phyloP scores from a whole-genome alignment of 371 early-diverging fungal genomes.

The Saksenaea vasiformis region DNA sequence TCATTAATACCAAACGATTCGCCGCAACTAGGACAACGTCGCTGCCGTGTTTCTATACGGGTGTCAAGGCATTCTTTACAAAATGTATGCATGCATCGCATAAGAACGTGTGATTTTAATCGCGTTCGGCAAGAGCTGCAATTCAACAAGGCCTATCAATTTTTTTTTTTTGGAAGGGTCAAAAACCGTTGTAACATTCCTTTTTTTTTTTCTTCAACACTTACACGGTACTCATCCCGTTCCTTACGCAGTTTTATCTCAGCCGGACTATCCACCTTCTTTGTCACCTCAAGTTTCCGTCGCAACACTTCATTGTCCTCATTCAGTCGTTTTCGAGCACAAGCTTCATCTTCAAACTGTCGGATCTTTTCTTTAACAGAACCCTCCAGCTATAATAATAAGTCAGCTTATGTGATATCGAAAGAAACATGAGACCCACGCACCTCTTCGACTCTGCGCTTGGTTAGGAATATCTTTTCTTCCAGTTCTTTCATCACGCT shows the following conservation, averaged over 20 bases:
- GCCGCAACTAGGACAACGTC: constrained; percentile 98
- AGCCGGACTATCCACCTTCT: constrained; percentile 53
- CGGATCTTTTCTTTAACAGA: constrained; percentile 59
- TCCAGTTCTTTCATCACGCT: constrained; percentile 43
- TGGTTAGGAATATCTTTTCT: constrained; percentile 31
- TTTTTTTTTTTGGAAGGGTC: no score
- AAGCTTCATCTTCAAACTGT: constrained; percentile 58
- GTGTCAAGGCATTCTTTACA: constrained; percentile 94
- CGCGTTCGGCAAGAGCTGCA: constrained; percentile 86
- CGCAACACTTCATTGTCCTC: constrained; percentile 61
- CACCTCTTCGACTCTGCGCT: constrained; percentile 52
- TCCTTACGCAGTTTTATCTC: constrained; percentile 54
- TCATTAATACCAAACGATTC: constrained; percentile 92
- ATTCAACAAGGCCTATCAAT: constrained; percentile 82
- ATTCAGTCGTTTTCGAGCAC: constrained; percentile 48
- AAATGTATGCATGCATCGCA: constrained; percentile 96
- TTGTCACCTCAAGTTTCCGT: constrained; percentile 55
- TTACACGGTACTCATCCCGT: constrained; percentile 46
- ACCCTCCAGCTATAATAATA: constrained; percentile 46
- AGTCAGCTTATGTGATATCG: constrained; percentile 9
- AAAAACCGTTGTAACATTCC: no score
- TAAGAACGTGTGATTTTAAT: constrained; percentile 84
- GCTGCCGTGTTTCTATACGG: constrained; percentile 88
- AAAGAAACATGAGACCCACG: constrained; percentile 15
- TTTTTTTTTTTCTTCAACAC: no score